Evolutionary conservation across 1,139 yeast species (phyloP), one percentile per base, ranked within the genome.

Genomic region (Blastobotrys capitulatus): DNA sequence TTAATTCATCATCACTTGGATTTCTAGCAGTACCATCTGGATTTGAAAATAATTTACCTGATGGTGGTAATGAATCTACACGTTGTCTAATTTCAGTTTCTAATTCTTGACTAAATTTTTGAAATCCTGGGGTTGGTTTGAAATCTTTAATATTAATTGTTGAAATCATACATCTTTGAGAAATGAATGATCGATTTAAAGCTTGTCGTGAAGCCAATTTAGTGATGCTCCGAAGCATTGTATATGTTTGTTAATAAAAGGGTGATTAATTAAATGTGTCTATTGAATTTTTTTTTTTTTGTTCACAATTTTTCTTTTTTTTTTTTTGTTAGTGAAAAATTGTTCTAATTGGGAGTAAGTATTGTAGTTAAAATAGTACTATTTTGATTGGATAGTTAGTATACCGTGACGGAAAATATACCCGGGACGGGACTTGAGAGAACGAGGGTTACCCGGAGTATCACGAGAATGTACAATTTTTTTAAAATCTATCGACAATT

Each of bases 1-100:
- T 80, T 63, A 87, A 77, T 68, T 86, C 94, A 44, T 72, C 71
- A 60, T 86, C 95, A 31, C 77, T 69, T 42, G 92, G 92, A 29
- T 76, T 79, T 60, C 90, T 75, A 48, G 85, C 80, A 13, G 89
- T 73, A 7, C 95, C 95, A 63, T 86, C 94, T 48, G 86, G 79
- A 66, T 83, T 83, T 62, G 83, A 79, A 67, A 82, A 86, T 57
- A 85, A 60, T 56, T 61, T 60, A 15, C 63, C 61, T 8, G 69
- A 60, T 38, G 61, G 61, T 22, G 70, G 66, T 44, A 67, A 53
- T 39, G 55, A 47, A 44, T 60, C 59, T 36, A 68, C 56, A 46
- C 60, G 60, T 44, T 56, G 53, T 48, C 62, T 58, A 46, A 68
- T 62, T 44, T 64, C 69, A 51, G 50, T 49, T 52, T 63, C 67